phyloP scores from a whole-genome alignment of 2,329 filamentous ascomycete genomes.

The Arthrobotrys conoides region DNA sequence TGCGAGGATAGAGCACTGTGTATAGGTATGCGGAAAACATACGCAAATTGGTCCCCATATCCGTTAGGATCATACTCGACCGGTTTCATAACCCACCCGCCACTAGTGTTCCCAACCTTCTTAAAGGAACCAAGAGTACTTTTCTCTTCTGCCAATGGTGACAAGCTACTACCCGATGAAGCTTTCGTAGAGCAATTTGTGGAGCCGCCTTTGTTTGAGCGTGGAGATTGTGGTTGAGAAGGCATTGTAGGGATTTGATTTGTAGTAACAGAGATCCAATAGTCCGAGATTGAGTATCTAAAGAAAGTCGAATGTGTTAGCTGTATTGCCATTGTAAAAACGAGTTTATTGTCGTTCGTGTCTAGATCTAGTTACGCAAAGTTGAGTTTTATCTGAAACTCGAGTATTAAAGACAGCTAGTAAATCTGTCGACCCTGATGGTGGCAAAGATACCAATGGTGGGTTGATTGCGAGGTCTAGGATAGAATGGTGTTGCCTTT shows the following conservation, averaged over 20 bases:
- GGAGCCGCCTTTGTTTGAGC: neutral
- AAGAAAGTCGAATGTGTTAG: too few species aligned
- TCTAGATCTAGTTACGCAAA: too few species aligned
- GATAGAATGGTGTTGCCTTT: too few species aligned
- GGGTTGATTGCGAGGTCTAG: too few species aligned
- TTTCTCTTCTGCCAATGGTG: neutral
- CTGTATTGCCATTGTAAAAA: too few species aligned
- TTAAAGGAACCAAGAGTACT: neutral
- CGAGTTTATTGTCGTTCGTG: too few species aligned
- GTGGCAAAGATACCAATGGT: too few species aligned
- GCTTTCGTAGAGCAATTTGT: neutral
- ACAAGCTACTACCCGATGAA: neutral
- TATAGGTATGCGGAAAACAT: conserved; percentile 5
- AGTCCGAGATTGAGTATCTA: too few species aligned
- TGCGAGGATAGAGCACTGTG: too few species aligned
- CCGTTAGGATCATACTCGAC: conserved; percentile 27
- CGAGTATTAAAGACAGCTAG: too few species aligned
- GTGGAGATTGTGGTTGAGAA: neutral
- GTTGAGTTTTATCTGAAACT: too few species aligned
- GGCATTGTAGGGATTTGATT: neutral
- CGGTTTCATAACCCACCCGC: conserved; percentile 23
- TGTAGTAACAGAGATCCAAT: neutral
- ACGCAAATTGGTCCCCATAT: conserved; percentile 32
- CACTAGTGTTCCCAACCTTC: neutral
- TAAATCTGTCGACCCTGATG: too few species aligned